phyloP scores from a whole-genome alignment of 257 asterid genomes.

The Jasminum sambac region DNA sequence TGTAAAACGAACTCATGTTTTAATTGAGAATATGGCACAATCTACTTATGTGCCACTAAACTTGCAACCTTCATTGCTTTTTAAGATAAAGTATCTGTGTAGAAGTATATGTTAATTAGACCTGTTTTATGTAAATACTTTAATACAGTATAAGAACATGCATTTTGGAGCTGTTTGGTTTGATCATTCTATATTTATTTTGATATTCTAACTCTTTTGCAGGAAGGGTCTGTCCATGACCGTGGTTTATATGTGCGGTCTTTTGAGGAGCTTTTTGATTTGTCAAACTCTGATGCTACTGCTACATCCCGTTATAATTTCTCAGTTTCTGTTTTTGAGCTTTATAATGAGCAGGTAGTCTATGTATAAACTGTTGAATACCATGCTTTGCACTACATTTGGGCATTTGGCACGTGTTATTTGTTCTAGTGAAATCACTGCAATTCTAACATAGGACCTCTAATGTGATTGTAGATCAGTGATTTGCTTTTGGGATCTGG shows the following conservation, averaged over 20 bases:
- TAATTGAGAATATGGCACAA: constrained; percentile 11
- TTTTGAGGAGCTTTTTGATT: constrained; percentile 97
- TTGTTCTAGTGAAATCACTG: constrained; percentile 21
- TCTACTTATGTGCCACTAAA: constrained; percentile 10
- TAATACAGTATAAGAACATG: neutral
- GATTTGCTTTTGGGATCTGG: constrained; percentile 83
- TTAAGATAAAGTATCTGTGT: constrained; percentile 1
- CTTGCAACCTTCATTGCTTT: constrained; percentile 12
- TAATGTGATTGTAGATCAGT: constrained; percentile 55
- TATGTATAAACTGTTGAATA: constrained; percentile 10
- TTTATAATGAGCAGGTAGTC: constrained; percentile 86
- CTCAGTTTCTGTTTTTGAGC: constrained; percentile 84
- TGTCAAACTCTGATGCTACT: constrained; percentile 92
- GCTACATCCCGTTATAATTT: constrained; percentile 74
- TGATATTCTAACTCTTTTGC: constrained; percentile 36
- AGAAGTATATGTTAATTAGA: neutral
- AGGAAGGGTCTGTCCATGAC: constrained; percentile 99
- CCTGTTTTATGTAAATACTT: neutral
- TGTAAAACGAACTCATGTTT: neutral
- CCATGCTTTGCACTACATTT: constrained; percentile 11
- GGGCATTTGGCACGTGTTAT: constrained; percentile 13
- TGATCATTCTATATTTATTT: constrained; percentile 18
- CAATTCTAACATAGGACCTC: constrained; percentile 35
- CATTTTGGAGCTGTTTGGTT: neutral
- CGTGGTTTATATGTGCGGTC: constrained; percentile 95